These are phyloP conservation scores for Lyophyllum semitale DNA, from an alignment of 768 basidiomycete genomes.

Conservation along the genomic window DNA sequence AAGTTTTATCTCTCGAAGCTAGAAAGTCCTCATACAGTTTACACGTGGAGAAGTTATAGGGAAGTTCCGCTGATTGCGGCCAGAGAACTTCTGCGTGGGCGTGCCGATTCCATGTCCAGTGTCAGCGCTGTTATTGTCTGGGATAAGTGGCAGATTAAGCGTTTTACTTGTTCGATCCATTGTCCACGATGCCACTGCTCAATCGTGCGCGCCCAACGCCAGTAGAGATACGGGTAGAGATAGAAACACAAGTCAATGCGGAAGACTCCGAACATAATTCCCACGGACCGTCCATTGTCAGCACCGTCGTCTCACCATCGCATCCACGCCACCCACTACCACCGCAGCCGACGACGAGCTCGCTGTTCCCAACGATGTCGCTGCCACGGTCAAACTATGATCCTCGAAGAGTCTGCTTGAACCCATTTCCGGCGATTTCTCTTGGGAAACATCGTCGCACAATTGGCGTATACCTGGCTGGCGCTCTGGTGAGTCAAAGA, in stretches of 20 bases:
- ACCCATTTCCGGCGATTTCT: constrained; percentile 78
- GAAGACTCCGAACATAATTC: constrained; percentile 16
- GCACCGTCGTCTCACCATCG: constrained; percentile 20
- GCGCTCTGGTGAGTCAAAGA: constrained; percentile 73
- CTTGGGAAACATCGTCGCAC: constrained; percentile 80
- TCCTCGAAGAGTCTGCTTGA: constrained; percentile 84
- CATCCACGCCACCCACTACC: constrained; percentile 14
- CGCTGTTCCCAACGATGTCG: constrained; percentile 42
- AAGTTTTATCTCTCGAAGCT: no score
- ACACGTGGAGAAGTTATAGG: no score
- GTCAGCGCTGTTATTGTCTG: not conserved
- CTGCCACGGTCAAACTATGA: constrained; percentile 81
- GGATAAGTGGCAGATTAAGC: not conserved
- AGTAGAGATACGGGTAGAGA: constrained; percentile 29
- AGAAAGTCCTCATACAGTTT: no score
- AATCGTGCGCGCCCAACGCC: not conserved
- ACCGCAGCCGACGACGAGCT: constrained; percentile 10
- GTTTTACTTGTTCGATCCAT: not conserved
- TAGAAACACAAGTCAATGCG: constrained; percentile 24
- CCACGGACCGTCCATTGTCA: constrained; percentile 25
- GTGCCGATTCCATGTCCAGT: no score
- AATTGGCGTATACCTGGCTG: constrained; percentile 88
- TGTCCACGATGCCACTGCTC: constrained; percentile 5
- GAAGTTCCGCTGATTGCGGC: no score
- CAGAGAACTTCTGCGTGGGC: no score